A percentile compares a stretch with the other conserved stretches of the same genome.
Conservation (phyloP, 345 rosid genomes). For the Syzygium grande region DNA sequence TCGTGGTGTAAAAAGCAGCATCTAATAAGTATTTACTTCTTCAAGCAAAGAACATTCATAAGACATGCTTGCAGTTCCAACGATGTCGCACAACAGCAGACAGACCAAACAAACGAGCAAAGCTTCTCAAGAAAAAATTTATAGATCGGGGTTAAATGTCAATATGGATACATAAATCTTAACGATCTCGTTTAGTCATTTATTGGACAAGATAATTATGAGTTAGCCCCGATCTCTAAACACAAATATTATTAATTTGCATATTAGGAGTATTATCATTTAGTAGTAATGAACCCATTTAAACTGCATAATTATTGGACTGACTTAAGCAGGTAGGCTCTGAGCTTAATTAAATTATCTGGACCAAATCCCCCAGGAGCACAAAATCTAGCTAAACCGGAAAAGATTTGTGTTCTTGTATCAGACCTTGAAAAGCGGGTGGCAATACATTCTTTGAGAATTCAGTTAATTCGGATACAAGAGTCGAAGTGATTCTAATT, state of each 20-base stretch:
- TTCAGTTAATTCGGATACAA: not conserved
- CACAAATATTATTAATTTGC: not conserved
- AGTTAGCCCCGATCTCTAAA: not conserved
- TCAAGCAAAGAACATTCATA: not conserved
- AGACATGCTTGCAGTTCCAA: too few relatives aligned
- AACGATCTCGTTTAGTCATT: not conserved
- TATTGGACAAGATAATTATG: not conserved
- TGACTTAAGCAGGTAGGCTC: not conserved
- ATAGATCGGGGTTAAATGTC: not conserved
- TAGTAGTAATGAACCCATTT: not conserved
- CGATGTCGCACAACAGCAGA: too few relatives aligned
- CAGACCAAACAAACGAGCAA: too few relatives aligned
- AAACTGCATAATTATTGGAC: not conserved
- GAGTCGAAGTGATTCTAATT: not conserved
- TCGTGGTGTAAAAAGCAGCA: too few relatives aligned
- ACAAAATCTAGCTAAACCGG: too few relatives aligned
- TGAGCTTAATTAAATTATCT: too few relatives aligned
- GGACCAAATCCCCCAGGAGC: too few relatives aligned
- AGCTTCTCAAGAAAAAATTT: too few relatives aligned
- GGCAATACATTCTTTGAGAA: not conserved
- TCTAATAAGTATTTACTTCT: too few relatives aligned
- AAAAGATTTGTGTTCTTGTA: not conserved
- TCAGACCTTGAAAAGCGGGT: not conserved
- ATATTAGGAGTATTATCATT: too few relatives aligned
- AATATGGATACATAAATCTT: not conserved